phyloP scores from a whole-genome alignment of 2,329 filamentous ascomycete genomes.

The Exserohilum turcica region DNA sequence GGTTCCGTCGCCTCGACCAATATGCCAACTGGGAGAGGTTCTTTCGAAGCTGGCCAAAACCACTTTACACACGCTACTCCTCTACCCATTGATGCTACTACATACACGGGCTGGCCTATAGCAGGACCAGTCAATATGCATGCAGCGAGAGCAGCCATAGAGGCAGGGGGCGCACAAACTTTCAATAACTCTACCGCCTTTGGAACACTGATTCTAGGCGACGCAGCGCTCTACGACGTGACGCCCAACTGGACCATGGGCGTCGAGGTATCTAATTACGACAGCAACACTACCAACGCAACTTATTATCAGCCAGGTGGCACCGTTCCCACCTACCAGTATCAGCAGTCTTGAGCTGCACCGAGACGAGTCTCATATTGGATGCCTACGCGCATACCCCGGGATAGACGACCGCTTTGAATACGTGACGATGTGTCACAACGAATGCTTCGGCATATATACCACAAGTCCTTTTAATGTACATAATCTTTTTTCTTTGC shows the following conservation, averaged over 20 bases:
- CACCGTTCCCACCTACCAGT: background rate
- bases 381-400: background rate
- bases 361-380: background rate
- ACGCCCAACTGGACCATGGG: background rate
- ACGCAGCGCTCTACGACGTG: background rate
- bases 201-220: background rate
- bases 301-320: background rate
- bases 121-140: background rate
- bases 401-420: background rate
- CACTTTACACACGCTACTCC: background rate
- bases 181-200: constrained; percentile 6
- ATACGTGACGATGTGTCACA: background rate
- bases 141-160: constrained; percentile 4
- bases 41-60: background rate
- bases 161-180: background rate
- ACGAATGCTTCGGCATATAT: background rate
- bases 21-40: background rate
- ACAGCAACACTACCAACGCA: background rate
- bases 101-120: background rate
- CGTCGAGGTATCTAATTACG: background rate
- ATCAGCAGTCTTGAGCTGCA: constrained; percentile 3
- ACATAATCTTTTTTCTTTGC: background rate
- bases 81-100: background rate
- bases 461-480: background rate
- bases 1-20: background rate